Evolutionary conservation across 108 stramenopile species (phyloP).

Genomic region (Poteriospumella lacustris): DNA sequence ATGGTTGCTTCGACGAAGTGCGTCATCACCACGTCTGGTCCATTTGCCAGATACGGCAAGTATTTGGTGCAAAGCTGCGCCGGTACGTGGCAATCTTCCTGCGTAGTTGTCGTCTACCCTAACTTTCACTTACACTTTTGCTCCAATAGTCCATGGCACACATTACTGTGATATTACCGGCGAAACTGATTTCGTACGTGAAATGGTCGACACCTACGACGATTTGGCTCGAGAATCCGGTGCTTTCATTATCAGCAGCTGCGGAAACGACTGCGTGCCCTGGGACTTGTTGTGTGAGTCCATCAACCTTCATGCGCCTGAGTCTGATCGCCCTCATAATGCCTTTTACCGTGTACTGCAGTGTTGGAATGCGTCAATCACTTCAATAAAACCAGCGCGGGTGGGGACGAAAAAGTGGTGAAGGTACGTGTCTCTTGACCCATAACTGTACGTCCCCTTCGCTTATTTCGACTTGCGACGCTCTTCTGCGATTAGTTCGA

Average conservation of each 20-base stretch:
- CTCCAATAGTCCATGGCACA: constrained; percentile 51
- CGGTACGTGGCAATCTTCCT: background rate
- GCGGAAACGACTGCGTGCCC: constrained; percentile 80
- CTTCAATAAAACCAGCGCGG: too few relatives aligned
- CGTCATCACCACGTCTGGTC: constrained; percentile 76
- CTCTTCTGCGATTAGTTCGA: background rate
- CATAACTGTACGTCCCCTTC: too few relatives aligned
- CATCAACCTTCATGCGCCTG: too few relatives aligned
- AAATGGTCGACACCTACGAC: constrained; percentile 62
- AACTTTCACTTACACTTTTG: too few relatives aligned
- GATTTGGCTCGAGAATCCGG: constrained; percentile 56
- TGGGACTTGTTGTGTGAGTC: too few relatives aligned
- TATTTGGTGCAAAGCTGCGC: constrained; percentile 72
- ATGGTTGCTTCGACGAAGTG: constrained; percentile 66
- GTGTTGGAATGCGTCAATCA: too few relatives aligned
- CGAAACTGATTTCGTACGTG: constrained; percentile 71
- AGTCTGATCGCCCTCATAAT: too few relatives aligned
- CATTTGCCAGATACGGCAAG: constrained; percentile 69
- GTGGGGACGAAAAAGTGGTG: too few relatives aligned
- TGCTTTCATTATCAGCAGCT: constrained; percentile 64
- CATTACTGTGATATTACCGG: constrained; percentile 88
- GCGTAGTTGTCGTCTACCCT: too few relatives aligned
- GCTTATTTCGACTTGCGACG: too few relatives aligned
- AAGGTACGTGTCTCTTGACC: too few relatives aligned
- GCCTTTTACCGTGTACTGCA: too few relatives aligned